These are phyloP conservation scores for Avena atlantica DNA, from an alignment of 176 grass and related monocot species.

Conservation along the genomic window DNA sequence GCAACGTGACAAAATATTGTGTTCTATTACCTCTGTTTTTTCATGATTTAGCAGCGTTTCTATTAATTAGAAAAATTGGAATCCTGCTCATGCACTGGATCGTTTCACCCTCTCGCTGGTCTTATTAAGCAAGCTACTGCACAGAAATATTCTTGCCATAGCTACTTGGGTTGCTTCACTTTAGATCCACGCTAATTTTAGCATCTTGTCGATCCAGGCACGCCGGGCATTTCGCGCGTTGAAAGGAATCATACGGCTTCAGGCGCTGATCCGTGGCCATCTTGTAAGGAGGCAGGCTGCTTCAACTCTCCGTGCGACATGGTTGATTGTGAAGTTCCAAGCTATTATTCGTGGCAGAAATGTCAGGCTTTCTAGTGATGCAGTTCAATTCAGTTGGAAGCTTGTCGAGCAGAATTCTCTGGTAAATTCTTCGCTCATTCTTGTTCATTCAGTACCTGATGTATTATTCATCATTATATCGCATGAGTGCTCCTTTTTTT, in stretches of 20 bases:
- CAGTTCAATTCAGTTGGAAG: slow-evolving; percentile 39
- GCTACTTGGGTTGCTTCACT: neutral
- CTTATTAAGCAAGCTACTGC: neutral
- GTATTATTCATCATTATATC: slow-evolving; percentile 6
- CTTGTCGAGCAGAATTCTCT: slow-evolving; percentile 38
- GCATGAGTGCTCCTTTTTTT: neutral
- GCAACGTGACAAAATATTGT: neutral
- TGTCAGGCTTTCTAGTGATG: slow-evolving; percentile 51
- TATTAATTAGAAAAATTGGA: neutral
- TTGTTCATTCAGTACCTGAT: neutral
- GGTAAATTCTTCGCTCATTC: slow-evolving; percentile 37
- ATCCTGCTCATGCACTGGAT: neutral
- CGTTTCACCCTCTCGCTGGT: neutral
- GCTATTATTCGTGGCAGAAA: slow-evolving; percentile 68
- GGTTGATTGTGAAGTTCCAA: slow-evolving; percentile 85
- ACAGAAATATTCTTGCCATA: neutral
- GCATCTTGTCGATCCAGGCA: slow-evolving; percentile 54
- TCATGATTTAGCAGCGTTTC: neutral
- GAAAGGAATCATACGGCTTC: slow-evolving; percentile 85
- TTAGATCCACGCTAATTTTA: slow-evolving; percentile 4
- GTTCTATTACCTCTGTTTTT: neutral
- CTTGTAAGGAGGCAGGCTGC: slow-evolving; percentile 92
- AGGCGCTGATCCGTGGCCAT: slow-evolving; percentile 83
- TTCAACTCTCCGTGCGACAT: slow-evolving; percentile 73
- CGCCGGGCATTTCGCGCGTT: slow-evolving; percentile 74